Conservation (phyloP, 495 filamentous ascomycete genomes). For the Tuber microsphaerosporum region DNA sequence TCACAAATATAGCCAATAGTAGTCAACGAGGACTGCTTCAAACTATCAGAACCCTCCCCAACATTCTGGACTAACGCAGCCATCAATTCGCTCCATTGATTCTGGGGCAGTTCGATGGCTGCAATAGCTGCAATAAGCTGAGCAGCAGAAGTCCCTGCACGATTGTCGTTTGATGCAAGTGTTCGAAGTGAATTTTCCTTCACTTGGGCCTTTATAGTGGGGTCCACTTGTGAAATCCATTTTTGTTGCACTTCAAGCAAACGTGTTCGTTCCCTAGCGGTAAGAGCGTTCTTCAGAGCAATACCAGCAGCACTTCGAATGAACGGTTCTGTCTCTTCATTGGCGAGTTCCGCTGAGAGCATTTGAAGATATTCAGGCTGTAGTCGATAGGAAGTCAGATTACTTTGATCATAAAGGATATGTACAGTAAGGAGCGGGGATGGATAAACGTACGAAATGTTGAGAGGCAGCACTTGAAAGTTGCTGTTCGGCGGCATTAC, state of each 20-base stretch:
- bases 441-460: slow-evolving; percentile 71
- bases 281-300: slow-evolving; percentile 93
- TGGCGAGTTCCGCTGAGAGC: slow-evolving; percentile 84
- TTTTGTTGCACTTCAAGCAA: slow-evolving; percentile 80
- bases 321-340: slow-evolving; percentile 71
- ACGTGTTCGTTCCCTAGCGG: slow-evolving; percentile 76
- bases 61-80: slow-evolving; percentile 80
- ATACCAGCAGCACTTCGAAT: slow-evolving; percentile 91
- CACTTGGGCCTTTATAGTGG: slow-evolving; percentile 70
- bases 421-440: slow-evolving; percentile 35
- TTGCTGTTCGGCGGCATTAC: slow-evolving; percentile 87
- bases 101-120: slow-evolving; percentile 81
- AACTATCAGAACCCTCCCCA: slow-evolving; percentile 69
- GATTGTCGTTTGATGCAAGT: slow-evolving; percentile 62
- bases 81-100: slow-evolving; percentile 97
- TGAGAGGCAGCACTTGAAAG: slow-evolving; percentile 82
- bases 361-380: slow-evolving; percentile 85
- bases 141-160: slow-evolving; percentile 80
- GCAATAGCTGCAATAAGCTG: slow-evolving; percentile 94
- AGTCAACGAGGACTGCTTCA: slow-evolving; percentile 88
- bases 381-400: slow-evolving; percentile 20
- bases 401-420: slow-evolving; percentile 9
- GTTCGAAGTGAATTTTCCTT: slow-evolving; percentile 84
- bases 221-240: slow-evolving; percentile 77
- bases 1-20: slow-evolving; percentile 98